Conservation (phyloP, 1,139 yeast genomes). For the Meyerozyma athensensis region DNA sequence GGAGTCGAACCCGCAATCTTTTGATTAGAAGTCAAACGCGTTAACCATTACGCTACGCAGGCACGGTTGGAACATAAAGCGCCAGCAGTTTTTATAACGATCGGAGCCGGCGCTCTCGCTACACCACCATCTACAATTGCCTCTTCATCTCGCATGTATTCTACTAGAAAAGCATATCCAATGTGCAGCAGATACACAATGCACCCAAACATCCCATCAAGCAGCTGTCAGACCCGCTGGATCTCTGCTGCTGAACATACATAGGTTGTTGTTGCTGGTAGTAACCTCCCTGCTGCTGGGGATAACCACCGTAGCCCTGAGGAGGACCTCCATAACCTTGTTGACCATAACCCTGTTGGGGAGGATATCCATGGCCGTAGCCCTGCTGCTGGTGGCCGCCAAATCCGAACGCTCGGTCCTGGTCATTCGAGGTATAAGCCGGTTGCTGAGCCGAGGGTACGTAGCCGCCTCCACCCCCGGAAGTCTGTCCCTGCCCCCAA, state of each 20-base stretch:
- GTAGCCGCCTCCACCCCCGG: constrained; percentile 15
- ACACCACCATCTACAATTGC: no score
- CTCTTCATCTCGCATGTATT: no score
- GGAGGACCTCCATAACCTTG: constrained; percentile 20
- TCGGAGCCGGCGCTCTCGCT: not conserved
- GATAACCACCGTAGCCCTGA: constrained; percentile 12
- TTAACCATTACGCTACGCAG: constrained; percentile 16
- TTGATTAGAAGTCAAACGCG: constrained; percentile 23
- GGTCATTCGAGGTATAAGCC: constrained; percentile 22
- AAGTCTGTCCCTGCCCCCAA: constrained; percentile 23
- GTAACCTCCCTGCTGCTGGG: constrained; percentile 21
- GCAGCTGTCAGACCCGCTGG: constrained; percentile 39
- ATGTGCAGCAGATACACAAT: constrained; percentile 67
- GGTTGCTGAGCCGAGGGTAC: constrained; percentile 34
- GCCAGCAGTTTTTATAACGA: not conserved
- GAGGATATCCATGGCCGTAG: constrained; percentile 18
- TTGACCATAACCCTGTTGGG: constrained; percentile 12
- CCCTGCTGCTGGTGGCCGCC: constrained; percentile 7
- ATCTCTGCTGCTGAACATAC: constrained; percentile 57
- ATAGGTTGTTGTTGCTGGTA: constrained; percentile 61
- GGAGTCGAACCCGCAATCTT: constrained; percentile 23
- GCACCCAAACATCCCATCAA: constrained; percentile 70
- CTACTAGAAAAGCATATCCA: constrained; percentile 56
- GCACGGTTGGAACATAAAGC: not conserved
- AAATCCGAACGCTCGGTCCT: constrained; percentile 28